Evolutionary conservation across 768 basidiomycete species (phyloP), one percentile per base, ranked within the genome.

Genomic region (Phaffia australis): DNA sequence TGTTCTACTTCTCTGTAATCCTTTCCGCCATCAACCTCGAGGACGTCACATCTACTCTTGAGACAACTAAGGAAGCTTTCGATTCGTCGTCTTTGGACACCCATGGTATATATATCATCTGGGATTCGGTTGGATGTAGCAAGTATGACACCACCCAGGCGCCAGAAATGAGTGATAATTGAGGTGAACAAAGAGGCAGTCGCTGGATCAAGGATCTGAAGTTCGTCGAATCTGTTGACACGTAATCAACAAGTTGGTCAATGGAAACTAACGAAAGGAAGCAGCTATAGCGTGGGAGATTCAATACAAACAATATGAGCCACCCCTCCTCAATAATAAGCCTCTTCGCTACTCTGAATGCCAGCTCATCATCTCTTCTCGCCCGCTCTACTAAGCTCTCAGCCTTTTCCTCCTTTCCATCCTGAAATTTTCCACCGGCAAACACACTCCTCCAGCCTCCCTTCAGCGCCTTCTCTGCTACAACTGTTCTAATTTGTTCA

Each of bases 121-220:
- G 67, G 67, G 2, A 69, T 30, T 0, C 67, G 67, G 30, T 69
- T 69, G 9, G 67, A 69, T 5, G 67, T 69, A 27, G 62, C 50
- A 19, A 69, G 62, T 14, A 69, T 42, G 30, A 69, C 67, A 7
- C 67, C 67, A 29, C 67, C 67, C 1, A 64, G 57, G 0, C 67
- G 67, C 62, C 62, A 69, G 27, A 27, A 69, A 19, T 60, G 58
- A 1, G 58, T 32, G 18, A 69, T 42, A 6, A 69, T 63, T 25
- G 46, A 48, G 8, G 56, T 62, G 58, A 69, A 57, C 25, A 69
- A 14, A 16, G 47, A 56, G n/a, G 67, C 62, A 4, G 67, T 59
- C 11, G 62, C 57, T 8, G 57, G 47, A 51, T 69, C 67, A 15
- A 49, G 51, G 35, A 69, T 55, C 60, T 67, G 65, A 4, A 54